A percentile compares a stretch with the other conserved stretches of the same genome.
These are phyloP conservation scores for Penicillium arizonense DNA, from an alignment of 495 filamentous ascomycete genomes.

Conservation along the genomic window DNA sequence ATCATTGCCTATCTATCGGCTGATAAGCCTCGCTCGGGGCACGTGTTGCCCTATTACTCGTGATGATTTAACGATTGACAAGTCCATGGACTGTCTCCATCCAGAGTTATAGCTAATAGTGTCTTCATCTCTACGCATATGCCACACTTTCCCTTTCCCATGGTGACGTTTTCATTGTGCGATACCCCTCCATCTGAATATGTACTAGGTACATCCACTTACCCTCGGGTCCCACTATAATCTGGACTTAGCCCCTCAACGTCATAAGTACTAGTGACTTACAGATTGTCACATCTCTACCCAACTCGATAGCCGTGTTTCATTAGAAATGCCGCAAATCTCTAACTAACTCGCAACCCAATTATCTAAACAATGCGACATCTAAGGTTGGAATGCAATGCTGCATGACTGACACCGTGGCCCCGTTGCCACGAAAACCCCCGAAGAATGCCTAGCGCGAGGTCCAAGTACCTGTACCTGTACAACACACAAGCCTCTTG, in stretches of 20 bases:
- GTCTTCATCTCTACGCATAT: background rate
- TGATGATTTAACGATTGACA: background rate
- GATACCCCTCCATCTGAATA: background rate
- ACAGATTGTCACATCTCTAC: background rate
- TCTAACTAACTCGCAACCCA: too few species aligned
- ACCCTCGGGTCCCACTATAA: conserved; percentile 5
- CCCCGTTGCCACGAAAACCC: conserved; percentile 1
- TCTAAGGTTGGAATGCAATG: background rate
- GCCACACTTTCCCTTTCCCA: background rate
- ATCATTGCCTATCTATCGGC: conserved; percentile 2
- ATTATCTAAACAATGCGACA: background rate
- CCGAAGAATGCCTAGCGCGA: conserved; percentile 6
- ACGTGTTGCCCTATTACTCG: background rate
- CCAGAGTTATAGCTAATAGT: background rate
- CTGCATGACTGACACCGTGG: conserved; percentile 2
- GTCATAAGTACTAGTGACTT: conserved; percentile 8
- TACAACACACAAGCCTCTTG: background rate
- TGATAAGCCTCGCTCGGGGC: conserved; percentile 3
- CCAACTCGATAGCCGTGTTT: background rate
- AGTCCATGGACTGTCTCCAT: too few species aligned
- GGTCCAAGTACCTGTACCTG: conserved; percentile 5
- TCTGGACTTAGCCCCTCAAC: conserved; percentile 7
- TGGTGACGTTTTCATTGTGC: background rate
- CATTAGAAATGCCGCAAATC: background rate
- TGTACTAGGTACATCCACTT: conserved; percentile 9